Percentiles rank a stretch among this genome's conserved stretches.
Conservation (phyloP, 108 stramenopile species). For the Asterionellopsis glacialis region DNA sequence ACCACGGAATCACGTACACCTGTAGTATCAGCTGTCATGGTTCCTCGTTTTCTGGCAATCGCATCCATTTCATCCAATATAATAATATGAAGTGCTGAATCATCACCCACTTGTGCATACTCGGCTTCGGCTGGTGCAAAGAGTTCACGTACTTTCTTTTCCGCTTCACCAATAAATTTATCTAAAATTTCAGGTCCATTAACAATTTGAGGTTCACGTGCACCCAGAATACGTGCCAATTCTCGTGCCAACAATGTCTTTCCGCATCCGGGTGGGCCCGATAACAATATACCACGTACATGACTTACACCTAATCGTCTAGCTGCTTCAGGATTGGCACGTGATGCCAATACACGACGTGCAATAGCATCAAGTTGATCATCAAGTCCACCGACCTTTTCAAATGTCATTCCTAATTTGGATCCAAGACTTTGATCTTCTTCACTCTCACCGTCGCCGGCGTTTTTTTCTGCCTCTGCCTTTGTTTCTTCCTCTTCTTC, state of each 20-base stretch:
- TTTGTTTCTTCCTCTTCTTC: conserved; percentile 9
- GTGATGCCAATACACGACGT: conserved; percentile 72
- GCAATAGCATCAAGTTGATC: conserved; percentile 75
- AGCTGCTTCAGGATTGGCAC: conserved; percentile 88
- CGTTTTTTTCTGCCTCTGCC: conserved; percentile 18
- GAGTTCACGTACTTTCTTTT: conserved; percentile 62
- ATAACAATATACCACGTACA: conserved; percentile 76
- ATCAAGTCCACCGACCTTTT: conserved; percentile 78
- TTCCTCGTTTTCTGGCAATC: conserved; percentile 94
- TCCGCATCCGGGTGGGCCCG: conserved; percentile 79
- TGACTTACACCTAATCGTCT: conserved; percentile 78
- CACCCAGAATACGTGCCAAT: conserved; percentile 82
- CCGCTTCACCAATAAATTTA: conserved; percentile 77
- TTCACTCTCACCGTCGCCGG: conserved; percentile 7
- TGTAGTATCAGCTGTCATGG: conserved; percentile 88
- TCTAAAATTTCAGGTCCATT: conserved; percentile 63
- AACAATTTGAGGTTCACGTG: conserved; percentile 94
- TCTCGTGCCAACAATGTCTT: conserved; percentile 92
- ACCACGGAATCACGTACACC: conserved; percentile 94
- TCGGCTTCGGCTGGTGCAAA: conserved; percentile 68
- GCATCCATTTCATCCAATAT: conserved; percentile 99
- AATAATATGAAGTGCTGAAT: conserved; percentile 90
- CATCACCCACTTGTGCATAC: conserved; percentile 58
- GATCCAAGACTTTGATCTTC: conserved; percentile 32
- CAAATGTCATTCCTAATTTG: conserved; percentile 68